Evolutionary conservation across 2,329 filamentous ascomycete species (phyloP), one percentile per base, ranked within the genome.

Genomic region (Chlorencoelia australis): DNA sequence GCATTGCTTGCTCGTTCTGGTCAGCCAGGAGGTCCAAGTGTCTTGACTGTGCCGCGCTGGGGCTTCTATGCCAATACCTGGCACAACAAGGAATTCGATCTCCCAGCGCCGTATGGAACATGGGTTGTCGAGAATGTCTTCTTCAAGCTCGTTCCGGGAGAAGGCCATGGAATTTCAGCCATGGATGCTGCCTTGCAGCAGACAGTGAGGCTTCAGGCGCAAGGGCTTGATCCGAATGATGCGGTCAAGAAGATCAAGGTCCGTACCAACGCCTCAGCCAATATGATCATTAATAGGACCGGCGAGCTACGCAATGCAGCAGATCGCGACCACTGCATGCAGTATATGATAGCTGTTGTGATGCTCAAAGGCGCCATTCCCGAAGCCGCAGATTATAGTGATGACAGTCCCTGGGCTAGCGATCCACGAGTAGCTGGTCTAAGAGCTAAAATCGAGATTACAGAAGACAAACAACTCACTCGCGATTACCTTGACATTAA

Each of bases 261-360:
- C 11, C 46, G 59, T 3, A 59, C 56, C 0, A 48, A 49, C 7
- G 44, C 42, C 9, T 52, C 56, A 8, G 56, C 56, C 0, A 44
- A 45, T 25, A 21, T 49, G 13, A 60, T 62, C 15, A 57, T 62
- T 22, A 55, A 57, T 30, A 61, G 34, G 15, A 30, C 29, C 1
- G 54, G 52, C 0, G 29, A 22, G 11, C 32, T 60, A 24, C 22
- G 34, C 2, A 57, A 56, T 39, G 35, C 49, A 11, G 56, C 59
- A 6, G 58, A 61, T 39, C 48, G 59, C 7, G 59, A 60, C 41
- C 58, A 61, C 29, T 59, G 54, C 30, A 43, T 62, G 30, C 51
- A 58, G 30, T 61, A 53, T 35, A 49, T 57, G 18, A 43, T 60
- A 11, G 53, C 58, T 4, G 28, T 61, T 14, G 43, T 46, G 2